phyloP scores from a whole-genome alignment of 2,329 filamentous ascomycete species.

The Tolypocladium nubicola region DNA sequence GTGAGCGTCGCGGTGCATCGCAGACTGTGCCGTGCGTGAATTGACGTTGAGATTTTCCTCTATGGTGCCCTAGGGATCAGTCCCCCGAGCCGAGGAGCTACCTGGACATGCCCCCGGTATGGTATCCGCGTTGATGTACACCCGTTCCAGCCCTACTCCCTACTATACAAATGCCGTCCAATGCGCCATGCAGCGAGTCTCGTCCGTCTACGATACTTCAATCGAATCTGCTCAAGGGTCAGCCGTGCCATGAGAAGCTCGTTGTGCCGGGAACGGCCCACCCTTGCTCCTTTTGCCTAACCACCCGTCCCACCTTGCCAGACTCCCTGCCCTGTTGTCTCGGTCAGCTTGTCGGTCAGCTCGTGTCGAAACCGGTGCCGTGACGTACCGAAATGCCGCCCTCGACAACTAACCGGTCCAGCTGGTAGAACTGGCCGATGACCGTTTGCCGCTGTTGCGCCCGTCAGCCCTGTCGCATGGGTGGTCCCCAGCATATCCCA shows the following conservation, averaged over 20 bases:
- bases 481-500: too few species aligned
- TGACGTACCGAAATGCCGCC: constrained; percentile 60
- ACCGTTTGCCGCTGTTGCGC: constrained; percentile 76
- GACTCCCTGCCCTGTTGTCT: constrained; percentile 54
- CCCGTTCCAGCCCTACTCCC: background rate
- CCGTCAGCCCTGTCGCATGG: constrained; percentile 7
- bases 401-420: constrained; percentile 87
- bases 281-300: constrained; percentile 72
- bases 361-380: background rate
- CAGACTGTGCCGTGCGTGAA: background rate
- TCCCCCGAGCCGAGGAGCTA: background rate
- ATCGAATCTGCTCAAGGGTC: constrained; percentile 4
- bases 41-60: background rate
- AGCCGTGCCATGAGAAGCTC: background rate
- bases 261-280: constrained; percentile 28
- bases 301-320: constrained; percentile 53
- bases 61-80: background rate
- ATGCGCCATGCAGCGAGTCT: background rate
- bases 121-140: background rate
- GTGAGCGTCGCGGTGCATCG: background rate
- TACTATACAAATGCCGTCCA: background rate
- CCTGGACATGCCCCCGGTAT: background rate
- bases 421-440: constrained; percentile 88
- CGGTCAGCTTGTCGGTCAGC: background rate
- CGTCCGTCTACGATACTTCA: background rate